Evolutionary conservation across 371 early-diverging fungal species (phyloP), one percentile per base, ranked within the genome.

Genomic region (Hamiltosporidium tvaerminnensis): DNA sequence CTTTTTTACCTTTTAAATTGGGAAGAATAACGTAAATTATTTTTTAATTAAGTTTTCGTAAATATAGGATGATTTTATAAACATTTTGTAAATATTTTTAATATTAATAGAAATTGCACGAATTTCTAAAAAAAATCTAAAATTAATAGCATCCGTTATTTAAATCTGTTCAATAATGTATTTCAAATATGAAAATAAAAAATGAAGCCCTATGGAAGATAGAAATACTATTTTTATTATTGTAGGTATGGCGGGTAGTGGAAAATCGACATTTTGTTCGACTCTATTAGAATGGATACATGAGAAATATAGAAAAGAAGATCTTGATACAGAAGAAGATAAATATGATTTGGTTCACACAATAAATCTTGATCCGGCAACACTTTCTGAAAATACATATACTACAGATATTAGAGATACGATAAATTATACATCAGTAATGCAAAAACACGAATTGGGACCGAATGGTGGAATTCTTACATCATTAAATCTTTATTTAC

Each of bases 381-480:
- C 93, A 0, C 71, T 81, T 1, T 79, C 93, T 35, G 92, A 93
- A 34, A 95, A 88, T 78, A 84, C 87, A 7, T 85, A 91, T 60
- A 92, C 94, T 74, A 88, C 92, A 60, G 99, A 98, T 76, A 94
- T 98, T 66, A 81, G 93, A 48, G 96, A 96, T 74, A 89, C 90
- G 0, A 86, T 98, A 50, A 87, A 96, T 76, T 96, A 93, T 82
- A 88, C 91, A 75, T 88, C 92, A 69, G 91, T 94, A 49, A 96
- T 96, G 96, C 85, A 89, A 69, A 90, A 94, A 85, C 89, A 94
- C 75, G 85, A 86, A 68, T 82, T 96, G 47, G 98, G 98, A 10
- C 95, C 98, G 10, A 97, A 98, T 81, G 99, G 96, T 60, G 96
- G 87, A 35, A 96, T 96, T 76, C 77, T 92, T 53, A 94, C 96